phyloP scores from a whole-genome alignment of 2,329 filamentous ascomycete species.

The Talaromyces sp. region DNA sequence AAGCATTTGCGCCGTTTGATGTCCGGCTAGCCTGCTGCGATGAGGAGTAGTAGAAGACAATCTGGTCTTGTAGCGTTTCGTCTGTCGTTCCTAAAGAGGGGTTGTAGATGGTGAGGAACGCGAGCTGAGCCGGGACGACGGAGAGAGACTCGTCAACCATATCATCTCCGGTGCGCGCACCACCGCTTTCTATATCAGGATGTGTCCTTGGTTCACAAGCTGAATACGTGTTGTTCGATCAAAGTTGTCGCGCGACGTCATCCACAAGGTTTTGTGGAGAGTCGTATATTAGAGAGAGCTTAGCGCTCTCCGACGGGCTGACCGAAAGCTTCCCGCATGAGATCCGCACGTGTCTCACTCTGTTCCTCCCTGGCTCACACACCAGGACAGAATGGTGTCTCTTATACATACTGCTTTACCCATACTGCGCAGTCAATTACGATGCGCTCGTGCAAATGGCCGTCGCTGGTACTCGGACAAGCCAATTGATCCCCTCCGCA shows the following conservation, averaged over 20 bases:
- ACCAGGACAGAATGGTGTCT: slow-evolving; percentile 9
- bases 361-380: not conserved
- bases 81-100: slow-evolving; percentile 72
- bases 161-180: slow-evolving; percentile 25
- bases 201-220: not conserved
- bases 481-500: slow-evolving; percentile 60
- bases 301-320: not conserved
- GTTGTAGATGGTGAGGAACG: slow-evolving; percentile 93
- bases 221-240: not conserved
- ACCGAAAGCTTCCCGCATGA: slow-evolving; percentile 12
- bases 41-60: slow-evolving; percentile 72
- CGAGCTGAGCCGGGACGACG: slow-evolving; percentile 74
- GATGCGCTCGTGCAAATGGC: slow-evolving; percentile 10
- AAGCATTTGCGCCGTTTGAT: slow-evolving; percentile 19
- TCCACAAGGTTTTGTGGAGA: slow-evolving; percentile 9
- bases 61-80: slow-evolving; percentile 73
- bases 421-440: slow-evolving; percentile 24
- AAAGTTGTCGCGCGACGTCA: slow-evolving; percentile 1
- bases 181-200: not conserved
- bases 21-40: slow-evolving; percentile 53
- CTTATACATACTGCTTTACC: slow-evolving; percentile 19
- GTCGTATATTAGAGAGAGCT: not conserved
- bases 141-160: slow-evolving; percentile 39
- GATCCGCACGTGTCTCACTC: not conserved
- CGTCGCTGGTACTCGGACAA: slow-evolving; percentile 28